These are phyloP conservation scores for Discostella pseudostelligera DNA, from an alignment of 108 stramenopile genomes.

Conservation along the genomic window DNA sequence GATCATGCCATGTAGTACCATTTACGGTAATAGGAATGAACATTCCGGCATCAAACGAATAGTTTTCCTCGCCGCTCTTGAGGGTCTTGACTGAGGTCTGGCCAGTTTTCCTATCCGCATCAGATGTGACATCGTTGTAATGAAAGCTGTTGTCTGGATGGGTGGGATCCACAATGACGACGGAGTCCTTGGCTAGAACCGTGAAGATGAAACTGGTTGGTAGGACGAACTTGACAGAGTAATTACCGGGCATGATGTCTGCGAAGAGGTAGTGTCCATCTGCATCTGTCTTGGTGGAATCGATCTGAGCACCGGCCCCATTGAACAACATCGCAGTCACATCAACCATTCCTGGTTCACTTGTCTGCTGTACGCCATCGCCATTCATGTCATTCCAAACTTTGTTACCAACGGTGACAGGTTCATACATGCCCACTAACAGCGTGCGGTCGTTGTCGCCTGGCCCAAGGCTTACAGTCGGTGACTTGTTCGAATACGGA, in stretches of 20 bases:
- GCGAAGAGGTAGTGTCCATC: conserved; percentile 36
- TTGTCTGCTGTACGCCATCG: conserved; percentile 20
- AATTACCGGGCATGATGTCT: conserved; percentile 26
- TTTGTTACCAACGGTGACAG: conserved; percentile 25
- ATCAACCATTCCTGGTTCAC: conserved; percentile 34
- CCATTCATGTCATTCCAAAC: conserved; percentile 35
- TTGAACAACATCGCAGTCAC: conserved; percentile 30
- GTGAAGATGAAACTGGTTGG: conserved; percentile 39
- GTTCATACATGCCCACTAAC: conserved; percentile 19
- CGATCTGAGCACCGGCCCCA: conserved; percentile 13
- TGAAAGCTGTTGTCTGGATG: conserved; percentile 26
- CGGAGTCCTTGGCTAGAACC: conserved; percentile 25
- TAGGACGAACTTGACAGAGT: conserved; percentile 40
- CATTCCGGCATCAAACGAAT: conserved; percentile 46
- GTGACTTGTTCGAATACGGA: conserved; percentile 7
- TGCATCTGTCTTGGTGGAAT: conserved; percentile 21
- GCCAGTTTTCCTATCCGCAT: conserved; percentile 38
- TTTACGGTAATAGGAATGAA: conserved; percentile 41
- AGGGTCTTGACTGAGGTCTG: conserved; percentile 13
- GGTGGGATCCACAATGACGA: conserved; percentile 18
- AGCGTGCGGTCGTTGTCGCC: conserved; percentile 13
- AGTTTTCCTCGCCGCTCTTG: conserved; percentile 18
- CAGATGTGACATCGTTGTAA: conserved; percentile 44
- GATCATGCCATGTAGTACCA: conserved; percentile 48
- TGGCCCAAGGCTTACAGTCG: neutral